Base-by-base conservation (phyloP, 2,329 filamentous ascomycete genomes). In the Hymenoscyphus linearis region DNA sequence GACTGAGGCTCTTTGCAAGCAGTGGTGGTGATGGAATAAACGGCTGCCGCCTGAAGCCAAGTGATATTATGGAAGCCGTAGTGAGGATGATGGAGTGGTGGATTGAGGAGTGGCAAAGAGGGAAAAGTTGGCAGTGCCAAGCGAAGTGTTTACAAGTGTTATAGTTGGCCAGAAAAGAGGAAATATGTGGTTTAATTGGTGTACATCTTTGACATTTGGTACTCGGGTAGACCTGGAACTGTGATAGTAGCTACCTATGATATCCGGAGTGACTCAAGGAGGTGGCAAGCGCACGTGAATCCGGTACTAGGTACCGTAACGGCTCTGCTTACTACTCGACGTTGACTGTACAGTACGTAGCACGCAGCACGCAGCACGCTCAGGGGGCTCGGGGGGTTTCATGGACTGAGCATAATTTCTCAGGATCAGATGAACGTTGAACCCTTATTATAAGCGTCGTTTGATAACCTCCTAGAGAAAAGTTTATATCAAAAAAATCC, bases 21-120 rank as follows among this genome's bases (percentile, higher is more conserved):
- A 25, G 18, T 52, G 54, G 62, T 55, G n/a, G 16, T 35, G 54
- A 55, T 14, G 36, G 54, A 58, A 64, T 31, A 59, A 59, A 37
- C 53, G 58, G 58, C 58, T 65, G 67, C 16, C 60, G 65, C 64
- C 63, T 69, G 65, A 57, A 57, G 37, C 52, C 22, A 14, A 57
- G 26, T 10, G 47, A 50, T 34, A 35, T 35, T 18, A 62, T 40
- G 36, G 54, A 54, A 36, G 57, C 57, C 26, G 54, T 59, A 55
- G 50, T 22, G 9, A 44, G 3, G 44, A 31, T 9, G 40, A 13
- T 1, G 40, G 5, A 12, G 44, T 47, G 40, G 40, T 26, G 44
- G 26, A 50, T 37, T 55, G 52, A 54, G 25, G 25, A 22, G 26
- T 31, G 52, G 26, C 5, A n/a, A 13, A 55, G 27, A n/a, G 13